phyloP scores from a whole-genome alignment of 805 yeast species.

The Monosporozyma servazzii region DNA sequence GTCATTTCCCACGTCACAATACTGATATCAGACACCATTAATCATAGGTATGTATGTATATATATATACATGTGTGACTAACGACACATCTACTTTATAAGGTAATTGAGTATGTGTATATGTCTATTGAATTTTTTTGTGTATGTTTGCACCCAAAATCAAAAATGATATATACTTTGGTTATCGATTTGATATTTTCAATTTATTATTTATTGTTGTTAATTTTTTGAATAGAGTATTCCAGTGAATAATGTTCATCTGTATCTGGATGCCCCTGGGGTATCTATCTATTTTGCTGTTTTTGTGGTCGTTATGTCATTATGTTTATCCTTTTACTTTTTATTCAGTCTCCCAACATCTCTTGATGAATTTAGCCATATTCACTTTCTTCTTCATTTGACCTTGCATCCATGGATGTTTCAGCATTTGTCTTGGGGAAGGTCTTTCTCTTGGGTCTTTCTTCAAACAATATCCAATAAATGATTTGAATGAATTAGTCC shows the following conservation, averaged over 20 bases:
- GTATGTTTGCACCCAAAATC: background rate
- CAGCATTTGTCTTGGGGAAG: constrained; percentile 89
- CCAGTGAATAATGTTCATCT: background rate
- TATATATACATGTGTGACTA: background rate
- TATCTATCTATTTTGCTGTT: background rate
- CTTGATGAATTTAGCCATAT: constrained; percentile 77
- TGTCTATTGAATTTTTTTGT: background rate
- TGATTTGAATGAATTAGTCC: constrained; percentile 78
- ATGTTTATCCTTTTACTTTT: background rate
- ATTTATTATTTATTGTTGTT: no score
- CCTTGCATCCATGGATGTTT: constrained; percentile 88
- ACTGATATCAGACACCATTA: background rate
- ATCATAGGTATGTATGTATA: background rate
- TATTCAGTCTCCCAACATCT: constrained; percentile 49
- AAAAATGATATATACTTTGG: background rate
- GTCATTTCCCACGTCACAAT: background rate
- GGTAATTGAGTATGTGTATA: background rate
- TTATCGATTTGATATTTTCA: background rate
- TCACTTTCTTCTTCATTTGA: constrained; percentile 60
- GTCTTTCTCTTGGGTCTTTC: constrained; percentile 71
- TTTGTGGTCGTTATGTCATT: background rate
- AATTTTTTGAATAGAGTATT: background rate
- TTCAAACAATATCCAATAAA: constrained; percentile 74
- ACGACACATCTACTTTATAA: background rate
- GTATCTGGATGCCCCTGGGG: background rate